These are phyloP conservation scores for Beauveria asiatica DNA, from an alignment of 2,329 filamentous ascomycete genomes.

Conservation along the genomic window DNA sequence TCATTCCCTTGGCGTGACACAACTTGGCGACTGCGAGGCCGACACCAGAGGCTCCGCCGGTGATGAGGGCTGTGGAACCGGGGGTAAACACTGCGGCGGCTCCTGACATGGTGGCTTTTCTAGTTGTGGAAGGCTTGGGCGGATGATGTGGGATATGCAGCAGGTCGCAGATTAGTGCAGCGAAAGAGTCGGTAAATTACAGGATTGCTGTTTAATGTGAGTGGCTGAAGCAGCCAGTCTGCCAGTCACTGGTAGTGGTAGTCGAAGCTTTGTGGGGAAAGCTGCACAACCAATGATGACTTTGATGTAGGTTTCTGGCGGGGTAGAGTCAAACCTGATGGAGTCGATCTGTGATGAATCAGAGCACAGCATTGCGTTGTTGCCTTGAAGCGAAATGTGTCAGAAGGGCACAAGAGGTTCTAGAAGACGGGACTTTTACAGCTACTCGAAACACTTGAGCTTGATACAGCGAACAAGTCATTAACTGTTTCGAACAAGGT, in stretches of 20 bases:
- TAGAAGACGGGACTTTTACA: not conserved
- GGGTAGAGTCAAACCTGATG: constrained; percentile 4
- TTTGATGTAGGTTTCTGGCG: not conserved
- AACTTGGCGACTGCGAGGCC: constrained; percentile 65
- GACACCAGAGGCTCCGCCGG: constrained; percentile 69
- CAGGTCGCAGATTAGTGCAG: not conserved
- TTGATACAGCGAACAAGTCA: too few species aligned
- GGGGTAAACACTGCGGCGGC: constrained; percentile 35
- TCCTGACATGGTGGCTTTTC: constrained; percentile 19
- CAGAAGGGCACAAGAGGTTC: not conserved
- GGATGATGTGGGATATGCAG: not conserved
- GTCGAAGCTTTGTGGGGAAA: not conserved
- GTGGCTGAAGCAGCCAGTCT: not conserved
- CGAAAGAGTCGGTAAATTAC: not conserved
- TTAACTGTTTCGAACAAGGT: too few species aligned
- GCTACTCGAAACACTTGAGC: too few species aligned
- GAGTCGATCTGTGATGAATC: constrained; percentile 8
- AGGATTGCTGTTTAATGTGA: not conserved
- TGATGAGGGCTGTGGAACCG: constrained; percentile 62
- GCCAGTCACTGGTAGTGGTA: not conserved
- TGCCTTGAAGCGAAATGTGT: not conserved
- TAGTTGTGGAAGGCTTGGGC: not conserved
- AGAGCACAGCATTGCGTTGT: not conserved
- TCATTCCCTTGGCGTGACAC: constrained; percentile 61
- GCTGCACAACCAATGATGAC: not conserved